Conservation (phyloP, 305 asterid genomes). For the Fraxinus xanthoxyloides region DNA sequence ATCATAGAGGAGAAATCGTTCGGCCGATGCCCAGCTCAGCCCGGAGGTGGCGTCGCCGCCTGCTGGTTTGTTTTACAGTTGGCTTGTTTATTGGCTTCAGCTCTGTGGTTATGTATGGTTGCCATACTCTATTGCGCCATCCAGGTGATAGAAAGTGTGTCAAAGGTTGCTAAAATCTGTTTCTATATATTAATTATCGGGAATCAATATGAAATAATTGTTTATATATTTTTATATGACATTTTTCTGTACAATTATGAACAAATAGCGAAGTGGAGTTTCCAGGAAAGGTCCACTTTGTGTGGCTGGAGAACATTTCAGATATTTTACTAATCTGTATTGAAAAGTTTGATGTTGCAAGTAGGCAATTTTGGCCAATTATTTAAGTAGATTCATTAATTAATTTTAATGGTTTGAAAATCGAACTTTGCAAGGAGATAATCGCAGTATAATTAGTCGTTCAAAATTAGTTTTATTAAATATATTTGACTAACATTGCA, state of each 20-base stretch:
- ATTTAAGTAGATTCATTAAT: not conserved
- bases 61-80: conserved; percentile 19
- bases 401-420: not conserved
- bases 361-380: not conserved
- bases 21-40: conserved; percentile 23
- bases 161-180: conserved; percentile 29
- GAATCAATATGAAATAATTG: not conserved
- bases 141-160: conserved; percentile 37
- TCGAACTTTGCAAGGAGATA: not conserved
- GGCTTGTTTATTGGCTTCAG: conserved; percentile 40
- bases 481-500: no score
- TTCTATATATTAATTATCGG: not conserved
- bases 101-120: conserved; percentile 38
- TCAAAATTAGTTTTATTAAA: no score
- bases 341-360: not conserved
- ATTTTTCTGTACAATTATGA: not conserved
- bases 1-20: conserved; percentile 25
- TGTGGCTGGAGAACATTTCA: not conserved
- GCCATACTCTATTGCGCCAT: conserved; percentile 36
- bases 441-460: not conserved
- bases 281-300: not conserved
- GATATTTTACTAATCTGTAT: not conserved
- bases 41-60: conserved; percentile 27
- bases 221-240: not conserved
- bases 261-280: not conserved